A percentile compares a stretch with the other conserved stretches of the same genome.
Conservation (phyloP, 805 yeast species). For the Wickerhamia fluorescens region DNA sequence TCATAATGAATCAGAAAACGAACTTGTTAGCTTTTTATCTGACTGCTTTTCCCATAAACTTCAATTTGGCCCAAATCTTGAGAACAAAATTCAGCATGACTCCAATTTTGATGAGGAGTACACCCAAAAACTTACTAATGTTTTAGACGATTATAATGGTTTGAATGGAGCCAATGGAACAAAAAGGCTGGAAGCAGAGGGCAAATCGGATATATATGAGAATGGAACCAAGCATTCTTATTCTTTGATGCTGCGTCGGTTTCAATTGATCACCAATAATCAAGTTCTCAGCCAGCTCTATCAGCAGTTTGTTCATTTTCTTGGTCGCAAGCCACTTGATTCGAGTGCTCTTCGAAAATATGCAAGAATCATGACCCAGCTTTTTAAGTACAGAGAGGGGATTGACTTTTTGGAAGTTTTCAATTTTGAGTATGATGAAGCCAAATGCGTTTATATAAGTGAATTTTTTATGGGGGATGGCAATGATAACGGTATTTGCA, state of each 20-base stretch:
- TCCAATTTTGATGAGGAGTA: slow-evolving; percentile 11
- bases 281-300: slow-evolving; percentile 14
- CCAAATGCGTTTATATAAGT: slow-evolving; percentile 11
- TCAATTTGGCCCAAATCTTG: slow-evolving; percentile 10
- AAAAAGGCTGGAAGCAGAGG: too few species aligned
- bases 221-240: too few species aligned
- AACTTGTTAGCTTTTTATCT: slow-evolving; percentile 10
- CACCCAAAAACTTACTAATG: slow-evolving; percentile 14
- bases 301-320: slow-evolving; percentile 15
- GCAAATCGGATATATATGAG: too few species aligned
- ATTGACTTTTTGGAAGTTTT: slow-evolving; percentile 15
- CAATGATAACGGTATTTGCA: slow-evolving; percentile 5
- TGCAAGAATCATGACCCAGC: slow-evolving; percentile 13
- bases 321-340: slow-evolving; percentile 9
- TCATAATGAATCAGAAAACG: slow-evolving; percentile 11
- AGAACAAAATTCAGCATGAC: slow-evolving; percentile 10
- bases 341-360: slow-evolving; percentile 10
- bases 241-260: too few species aligned
- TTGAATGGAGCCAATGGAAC: too few species aligned
- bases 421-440: slow-evolving; percentile 10
- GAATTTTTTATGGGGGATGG: slow-evolving; percentile 13
- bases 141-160: slow-evolving; percentile 15
- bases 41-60: slow-evolving; percentile 15
- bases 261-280: slow-evolving; percentile 12
- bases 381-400: slow-evolving; percentile 13